Base-by-base conservation (phyloP, 441 rosid genomes). In the Macaranga tanarius region DNA sequence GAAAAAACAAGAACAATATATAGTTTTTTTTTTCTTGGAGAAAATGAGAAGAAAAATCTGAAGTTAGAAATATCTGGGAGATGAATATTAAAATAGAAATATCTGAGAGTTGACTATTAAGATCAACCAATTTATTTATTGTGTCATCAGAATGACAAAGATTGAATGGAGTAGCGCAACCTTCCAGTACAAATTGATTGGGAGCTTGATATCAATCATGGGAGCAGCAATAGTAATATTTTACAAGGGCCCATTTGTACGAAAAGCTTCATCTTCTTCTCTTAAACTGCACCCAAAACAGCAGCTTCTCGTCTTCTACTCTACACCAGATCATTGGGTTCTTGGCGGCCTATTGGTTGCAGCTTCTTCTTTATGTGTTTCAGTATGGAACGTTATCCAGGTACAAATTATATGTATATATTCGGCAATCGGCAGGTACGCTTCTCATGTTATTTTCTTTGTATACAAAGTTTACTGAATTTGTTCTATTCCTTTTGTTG, bases 331-430 rank as follows among this genome's bases (percentile, higher is more conserved):
- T 71, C 77, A 80, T 45, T 93, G 98, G 97, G 57, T 86, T 47
- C 86, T 88, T 55, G 98, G 93, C 16, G 83, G 92, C 45, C 15
- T 84, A 23, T 79, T 91, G 74, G 86, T 92, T 38, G 95, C 92
- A 13, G 85, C 87, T 71, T 87, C 96, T 56, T 76, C 82, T 71
- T 69, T 89, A 11, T 88, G 85, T 62, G 75, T 87, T 73, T 84
- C 90, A 4, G 19, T 86, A 25, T 89, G 90, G 88, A 89, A 87
- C 80, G 76, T 83, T 67, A 75, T 92, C 54, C 95, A 91, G 93
- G 96, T 88, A 79, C 13, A 5, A 28, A 38, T 28, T 47, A 2
- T 62, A 8, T 17, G 10, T 15, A 62, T 38, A 16, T 28, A 4
- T 13, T 34, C 1, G 8, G 38, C 2, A n/a, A n/a, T n/a, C n/a